These are phyloP conservation scores for Candida insectorum DNA, from an alignment of 805 yeast genomes.

Conservation along the genomic window DNA sequence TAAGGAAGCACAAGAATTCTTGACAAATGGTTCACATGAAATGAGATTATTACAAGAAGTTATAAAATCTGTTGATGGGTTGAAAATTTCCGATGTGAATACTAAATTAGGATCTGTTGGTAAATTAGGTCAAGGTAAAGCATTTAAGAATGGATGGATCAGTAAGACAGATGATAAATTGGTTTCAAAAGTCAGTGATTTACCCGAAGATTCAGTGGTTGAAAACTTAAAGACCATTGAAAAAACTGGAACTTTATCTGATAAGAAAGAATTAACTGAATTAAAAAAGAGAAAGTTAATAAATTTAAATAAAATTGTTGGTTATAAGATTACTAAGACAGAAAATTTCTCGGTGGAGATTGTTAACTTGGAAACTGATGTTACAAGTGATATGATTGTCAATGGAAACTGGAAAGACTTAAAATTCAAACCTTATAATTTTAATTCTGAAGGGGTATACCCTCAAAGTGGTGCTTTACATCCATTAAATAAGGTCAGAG, in stretches of 20 bases:
- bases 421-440: slow-evolving; percentile 91
- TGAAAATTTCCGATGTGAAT: slow-evolving; percentile 74
- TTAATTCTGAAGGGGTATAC: slow-evolving; percentile 87
- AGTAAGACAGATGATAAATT: slow-evolving; percentile 80
- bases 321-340: slow-evolving; percentile 77
- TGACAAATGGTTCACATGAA: slow-evolving; percentile 86
- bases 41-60: slow-evolving; percentile 74
- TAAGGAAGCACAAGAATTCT: slow-evolving; percentile 76
- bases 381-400: slow-evolving; percentile 88
- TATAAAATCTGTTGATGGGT: slow-evolving; percentile 67
- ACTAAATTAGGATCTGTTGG: slow-evolving; percentile 79
- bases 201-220: slow-evolving; percentile 68
- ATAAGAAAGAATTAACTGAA: slow-evolving; percentile 70
- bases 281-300: slow-evolving; percentile 92
- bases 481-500: slow-evolving; percentile 94
- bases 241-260: slow-evolving; percentile 51
- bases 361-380: slow-evolving; percentile 82
- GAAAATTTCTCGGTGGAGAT: slow-evolving; percentile 79
- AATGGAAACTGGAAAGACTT: slow-evolving; percentile 79
- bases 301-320: slow-evolving; percentile 63
- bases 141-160: slow-evolving; percentile 97
- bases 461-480: slow-evolving; percentile 92
- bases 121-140: slow-evolving; percentile 92
- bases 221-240: slow-evolving; percentile 57
- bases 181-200: slow-evolving; percentile 53